Evolutionary conservation across 371 early-diverging fungal genomes (phyloP).

Genomic region (Actinomortierella wolfii): DNA sequence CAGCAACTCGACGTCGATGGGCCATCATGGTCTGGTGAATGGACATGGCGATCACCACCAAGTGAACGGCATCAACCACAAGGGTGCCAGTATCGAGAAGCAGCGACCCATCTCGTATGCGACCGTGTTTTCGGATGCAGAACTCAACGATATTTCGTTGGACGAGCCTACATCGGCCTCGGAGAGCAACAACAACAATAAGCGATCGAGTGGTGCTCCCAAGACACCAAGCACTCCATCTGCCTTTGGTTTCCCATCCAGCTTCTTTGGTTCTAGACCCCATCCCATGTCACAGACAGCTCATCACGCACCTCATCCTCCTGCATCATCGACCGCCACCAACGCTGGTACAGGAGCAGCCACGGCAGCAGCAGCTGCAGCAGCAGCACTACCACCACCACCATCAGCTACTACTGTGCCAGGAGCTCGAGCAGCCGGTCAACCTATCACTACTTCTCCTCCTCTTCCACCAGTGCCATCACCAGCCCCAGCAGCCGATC

Average conservation of each 20-base stretch:
- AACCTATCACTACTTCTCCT: not conserved
- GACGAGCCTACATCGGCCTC: slow-evolving; percentile 14
- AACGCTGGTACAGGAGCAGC: slow-evolving; percentile 5
- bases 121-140: slow-evolving; percentile 41
- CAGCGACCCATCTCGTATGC: slow-evolving; percentile 38
- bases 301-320: slow-evolving; percentile 21
- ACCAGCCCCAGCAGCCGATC: slow-evolving; percentile 8
- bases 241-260: slow-evolving; percentile 36
- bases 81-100: slow-evolving; percentile 21
- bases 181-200: not conserved
- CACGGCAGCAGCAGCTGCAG: not conserved
- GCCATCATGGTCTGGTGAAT: slow-evolving; percentile 5
- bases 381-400: slow-evolving; percentile 2
- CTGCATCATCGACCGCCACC: slow-evolving; percentile 14
- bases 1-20: slow-evolving; percentile 2
- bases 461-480: slow-evolving; percentile 10
- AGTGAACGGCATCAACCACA: slow-evolving; percentile 8
- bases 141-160: slow-evolving; percentile 38
- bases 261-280: slow-evolving; percentile 42
- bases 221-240: slow-evolving; percentile 32
- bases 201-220: slow-evolving; percentile 21
- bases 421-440: no score
- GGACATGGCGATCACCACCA: slow-evolving; percentile 14
- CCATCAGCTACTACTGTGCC: slow-evolving; percentile 5
- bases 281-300: slow-evolving; percentile 25